Conservation (phyloP, 306 rosid genomes). For the Vicia sativa region DNA sequence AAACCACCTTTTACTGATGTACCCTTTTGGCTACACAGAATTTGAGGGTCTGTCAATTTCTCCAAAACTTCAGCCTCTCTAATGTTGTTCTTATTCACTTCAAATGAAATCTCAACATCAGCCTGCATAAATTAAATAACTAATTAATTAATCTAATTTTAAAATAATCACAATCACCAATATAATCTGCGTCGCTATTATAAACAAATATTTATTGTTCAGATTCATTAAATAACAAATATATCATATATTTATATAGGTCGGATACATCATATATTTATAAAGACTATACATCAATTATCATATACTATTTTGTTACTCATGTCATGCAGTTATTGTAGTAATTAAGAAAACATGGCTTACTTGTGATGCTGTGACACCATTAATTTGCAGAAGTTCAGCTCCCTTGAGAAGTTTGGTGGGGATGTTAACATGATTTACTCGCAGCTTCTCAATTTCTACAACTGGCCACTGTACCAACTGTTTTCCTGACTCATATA, state of each 20-base stretch:
- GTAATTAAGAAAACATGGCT: not conserved
- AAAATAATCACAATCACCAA: not conserved
- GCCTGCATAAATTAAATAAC: slow-evolving; percentile 56
- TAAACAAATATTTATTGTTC: too few species aligned
- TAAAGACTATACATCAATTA: not conserved
- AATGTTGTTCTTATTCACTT: slow-evolving; percentile 41
- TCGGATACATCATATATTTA: not conserved
- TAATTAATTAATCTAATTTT: slow-evolving; percentile 1
- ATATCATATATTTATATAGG: not conserved
- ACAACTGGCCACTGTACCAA: slow-evolving; percentile 76
- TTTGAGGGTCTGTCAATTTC: slow-evolving; percentile 57
- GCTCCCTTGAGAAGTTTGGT: slow-evolving; percentile 52
- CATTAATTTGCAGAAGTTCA: slow-evolving; percentile 45
- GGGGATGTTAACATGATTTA: slow-evolving; percentile 42
- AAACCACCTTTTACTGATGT: slow-evolving; percentile 52
- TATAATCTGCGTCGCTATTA: too few species aligned
- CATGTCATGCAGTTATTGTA: not conserved
- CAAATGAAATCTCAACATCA: slow-evolving; percentile 70
- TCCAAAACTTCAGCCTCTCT: slow-evolving; percentile 55
- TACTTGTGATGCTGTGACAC: slow-evolving; percentile 66
- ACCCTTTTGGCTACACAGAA: slow-evolving; percentile 60
- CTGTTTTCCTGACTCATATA: slow-evolving; percentile 66
- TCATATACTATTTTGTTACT: not conserved
- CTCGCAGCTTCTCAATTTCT: slow-evolving; percentile 65
- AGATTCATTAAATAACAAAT: not conserved